Conservation (phyloP, 495 filamentous ascomycete species). For the Eremomyces bilateralis region DNA sequence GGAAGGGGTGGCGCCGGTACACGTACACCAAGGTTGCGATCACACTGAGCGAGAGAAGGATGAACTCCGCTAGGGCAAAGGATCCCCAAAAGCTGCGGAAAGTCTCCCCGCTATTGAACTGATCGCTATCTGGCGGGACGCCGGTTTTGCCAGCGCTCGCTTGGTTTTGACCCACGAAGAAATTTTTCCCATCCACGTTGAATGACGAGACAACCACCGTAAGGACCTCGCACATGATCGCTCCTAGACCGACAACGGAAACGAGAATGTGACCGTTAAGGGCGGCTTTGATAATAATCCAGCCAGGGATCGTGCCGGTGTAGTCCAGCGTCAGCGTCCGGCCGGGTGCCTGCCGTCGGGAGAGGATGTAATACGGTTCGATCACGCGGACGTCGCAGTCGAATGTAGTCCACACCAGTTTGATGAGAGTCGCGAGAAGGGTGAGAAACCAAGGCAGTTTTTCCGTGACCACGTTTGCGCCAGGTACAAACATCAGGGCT, state of each 20-base stretch:
- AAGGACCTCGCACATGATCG: constrained; percentile 40
- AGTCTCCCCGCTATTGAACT: constrained; percentile 32
- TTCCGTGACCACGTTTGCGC: constrained; percentile 30
- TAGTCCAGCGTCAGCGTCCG: constrained; percentile 48
- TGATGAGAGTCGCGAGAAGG: constrained; percentile 37
- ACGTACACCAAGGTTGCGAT: constrained; percentile 31
- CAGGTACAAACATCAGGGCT: constrained; percentile 30
- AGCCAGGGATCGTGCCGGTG: constrained; percentile 44
- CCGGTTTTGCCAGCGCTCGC: constrained; percentile 1
- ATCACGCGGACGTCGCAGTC: constrained; percentile 52
- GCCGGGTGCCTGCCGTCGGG: constrained; percentile 35
- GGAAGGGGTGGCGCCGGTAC: constrained; percentile 35
- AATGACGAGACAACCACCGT: constrained; percentile 45
- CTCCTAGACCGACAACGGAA: constrained; percentile 36
- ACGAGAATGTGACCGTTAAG: constrained; percentile 43
- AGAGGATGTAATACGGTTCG: constrained; percentile 52
- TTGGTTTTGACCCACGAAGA: constrained; percentile 15
- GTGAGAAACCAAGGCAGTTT: constrained; percentile 44
- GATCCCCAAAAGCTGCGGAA: constrained; percentile 34
- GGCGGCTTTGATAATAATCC: constrained; percentile 34
- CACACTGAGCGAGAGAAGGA: constrained; percentile 32
- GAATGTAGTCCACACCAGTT: constrained; percentile 44
- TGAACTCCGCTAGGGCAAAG: constrained; percentile 31
- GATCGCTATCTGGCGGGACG: constrained; percentile 16
- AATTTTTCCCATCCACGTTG: constrained; percentile 33